Conservation (phyloP, 331 rosid genomes). For the Prunus yedoensis region DNA sequence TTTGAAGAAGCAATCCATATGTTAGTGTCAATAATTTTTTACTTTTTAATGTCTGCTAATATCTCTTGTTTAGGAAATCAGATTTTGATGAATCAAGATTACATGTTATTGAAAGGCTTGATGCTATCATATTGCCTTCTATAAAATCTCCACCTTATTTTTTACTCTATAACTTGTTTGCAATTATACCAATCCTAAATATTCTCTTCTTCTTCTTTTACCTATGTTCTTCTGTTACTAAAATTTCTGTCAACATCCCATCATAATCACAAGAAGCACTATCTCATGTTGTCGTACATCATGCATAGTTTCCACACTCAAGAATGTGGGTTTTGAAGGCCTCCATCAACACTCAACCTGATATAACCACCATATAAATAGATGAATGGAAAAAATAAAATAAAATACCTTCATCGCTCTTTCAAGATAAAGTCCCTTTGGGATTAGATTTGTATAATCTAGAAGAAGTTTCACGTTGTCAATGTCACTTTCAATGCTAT, state of each 20-base stretch:
- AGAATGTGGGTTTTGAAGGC: neutral
- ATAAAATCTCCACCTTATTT: neutral
- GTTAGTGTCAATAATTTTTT: too few relatives aligned
- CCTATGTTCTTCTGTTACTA: neutral
- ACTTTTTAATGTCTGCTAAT: too few relatives aligned
- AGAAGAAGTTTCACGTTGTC: conserved; percentile 85
- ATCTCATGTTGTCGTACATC: neutral
- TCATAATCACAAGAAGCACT: neutral
- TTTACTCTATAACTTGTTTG: neutral
- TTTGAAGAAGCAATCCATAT: too few relatives aligned
- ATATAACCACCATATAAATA: neutral
- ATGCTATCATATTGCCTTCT: neutral
- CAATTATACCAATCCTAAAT: neutral
- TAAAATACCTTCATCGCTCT: conserved; percentile 78
- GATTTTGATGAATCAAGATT: too few relatives aligned
- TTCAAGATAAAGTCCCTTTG: conserved; percentile 89
- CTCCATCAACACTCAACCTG: neutral
- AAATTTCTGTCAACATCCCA: neutral
- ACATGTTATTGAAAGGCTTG: too few relatives aligned
- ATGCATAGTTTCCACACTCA: neutral
- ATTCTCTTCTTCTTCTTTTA: neutral
- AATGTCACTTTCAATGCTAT: conserved; percentile 94
- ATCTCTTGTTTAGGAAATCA: too few relatives aligned
- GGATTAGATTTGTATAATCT: conserved; percentile 84
- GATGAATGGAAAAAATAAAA: neutral